Conservation (phyloP, 352 stramenopile genomes). For the Elongisporangium anandrum region DNA sequence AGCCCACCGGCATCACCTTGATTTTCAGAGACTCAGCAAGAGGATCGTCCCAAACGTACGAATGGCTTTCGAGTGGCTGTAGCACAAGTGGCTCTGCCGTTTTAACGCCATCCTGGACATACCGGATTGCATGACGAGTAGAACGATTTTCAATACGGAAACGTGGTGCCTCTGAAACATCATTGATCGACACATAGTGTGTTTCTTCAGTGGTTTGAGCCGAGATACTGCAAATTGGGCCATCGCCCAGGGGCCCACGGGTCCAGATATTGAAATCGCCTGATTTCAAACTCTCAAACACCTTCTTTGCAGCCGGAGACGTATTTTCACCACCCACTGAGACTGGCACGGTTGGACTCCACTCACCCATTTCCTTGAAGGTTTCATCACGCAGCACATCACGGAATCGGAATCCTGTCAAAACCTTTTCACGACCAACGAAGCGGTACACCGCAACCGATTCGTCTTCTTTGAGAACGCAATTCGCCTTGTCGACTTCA, state of each 20-base stretch:
- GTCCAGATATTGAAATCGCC: slow-evolving; percentile 40
- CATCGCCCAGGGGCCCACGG: slow-evolving; percentile 62
- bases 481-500: slow-evolving; percentile 25
- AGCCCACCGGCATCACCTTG: slow-evolving; percentile 53
- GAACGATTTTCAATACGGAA: slow-evolving; percentile 88
- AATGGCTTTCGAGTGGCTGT: slow-evolving; percentile 63
- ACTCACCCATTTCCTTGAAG: slow-evolving; percentile 41
- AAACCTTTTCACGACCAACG: slow-evolving; percentile 64
- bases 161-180: slow-evolving; percentile 59
- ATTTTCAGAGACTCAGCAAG: slow-evolving; percentile 44
- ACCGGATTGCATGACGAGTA: slow-evolving; percentile 64
- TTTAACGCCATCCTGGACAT: slow-evolving; percentile 58
- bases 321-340: slow-evolving; percentile 1
- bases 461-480: slow-evolving; percentile 46
- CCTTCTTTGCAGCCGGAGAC: neutral
- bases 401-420: slow-evolving; percentile 55
- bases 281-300: neutral
- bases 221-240: slow-evolving; percentile 60
- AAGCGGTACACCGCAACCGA: slow-evolving; percentile 64
- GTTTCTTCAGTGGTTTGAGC: slow-evolving; percentile 60
- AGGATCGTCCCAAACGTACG: slow-evolving; percentile 80
- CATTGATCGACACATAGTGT: slow-evolving; percentile 64
- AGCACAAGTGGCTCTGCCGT: slow-evolving; percentile 63
- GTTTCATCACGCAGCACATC: slow-evolving; percentile 45
- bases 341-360: slow-evolving; percentile 50